These are phyloP conservation scores for Verbena officinalis DNA, from an alignment of 257 asterid species.

Conservation along the genomic window DNA sequence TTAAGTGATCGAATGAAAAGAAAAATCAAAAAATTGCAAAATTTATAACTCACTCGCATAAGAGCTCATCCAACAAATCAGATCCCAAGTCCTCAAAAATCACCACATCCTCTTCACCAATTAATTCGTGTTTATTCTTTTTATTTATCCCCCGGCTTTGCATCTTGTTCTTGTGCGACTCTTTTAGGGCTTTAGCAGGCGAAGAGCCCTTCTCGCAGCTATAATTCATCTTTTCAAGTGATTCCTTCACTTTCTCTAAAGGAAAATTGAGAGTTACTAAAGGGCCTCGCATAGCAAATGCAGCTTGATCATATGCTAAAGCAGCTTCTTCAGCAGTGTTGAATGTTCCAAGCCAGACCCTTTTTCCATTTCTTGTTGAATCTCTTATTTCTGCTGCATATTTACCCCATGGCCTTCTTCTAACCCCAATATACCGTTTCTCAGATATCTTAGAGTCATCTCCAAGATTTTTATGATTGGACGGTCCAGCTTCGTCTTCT, in stretches of 20 bases:
- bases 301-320: constrained; percentile 46
- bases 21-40: too few species aligned
- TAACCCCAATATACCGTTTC: constrained; percentile 35
- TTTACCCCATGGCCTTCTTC: constrained; percentile 46
- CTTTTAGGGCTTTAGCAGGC: constrained; percentile 43
- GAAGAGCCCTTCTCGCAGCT: constrained; percentile 38
- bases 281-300: constrained; percentile 39
- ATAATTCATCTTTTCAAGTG: constrained; percentile 37
- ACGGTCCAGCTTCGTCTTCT: background rate
- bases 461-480: background rate
- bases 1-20: too few species aligned
- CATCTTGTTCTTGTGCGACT: constrained; percentile 33
- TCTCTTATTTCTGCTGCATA: constrained; percentile 47
- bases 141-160: constrained; percentile 4
- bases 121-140: background rate
- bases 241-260: constrained; percentile 25
- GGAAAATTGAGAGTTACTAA: constrained; percentile 33
- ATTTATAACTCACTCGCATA: constrained; percentile 13
- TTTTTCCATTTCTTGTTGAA: constrained; percentile 37
- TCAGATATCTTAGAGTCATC: background rate
- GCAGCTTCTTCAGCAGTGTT: constrained; percentile 43
- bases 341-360: constrained; percentile 53
- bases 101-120: constrained; percentile 21
- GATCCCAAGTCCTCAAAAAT: constrained; percentile 44
- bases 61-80: constrained; percentile 39